A percentile compares a stretch with the other conserved stretches of the same genome.
Evolutionary conservation across 2,329 filamentous ascomycete species (phyloP).

Genomic region (Chaetomium sp.): DNA sequence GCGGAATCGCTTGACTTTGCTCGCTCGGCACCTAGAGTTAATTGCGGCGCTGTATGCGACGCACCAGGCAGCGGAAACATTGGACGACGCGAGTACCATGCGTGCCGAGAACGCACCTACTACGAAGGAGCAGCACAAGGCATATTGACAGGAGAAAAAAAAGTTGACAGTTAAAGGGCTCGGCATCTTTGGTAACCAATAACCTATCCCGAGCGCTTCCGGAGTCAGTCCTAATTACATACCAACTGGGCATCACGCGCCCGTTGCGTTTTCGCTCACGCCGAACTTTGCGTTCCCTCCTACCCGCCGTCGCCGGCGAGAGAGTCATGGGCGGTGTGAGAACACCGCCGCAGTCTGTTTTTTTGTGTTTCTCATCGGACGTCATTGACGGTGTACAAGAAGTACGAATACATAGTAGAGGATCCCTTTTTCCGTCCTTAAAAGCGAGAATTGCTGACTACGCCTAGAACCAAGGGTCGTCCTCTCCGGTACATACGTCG

Average conservation of each 20-base stretch:
- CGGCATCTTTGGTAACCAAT: too few relatives aligned
- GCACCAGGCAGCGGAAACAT: conserved; percentile 7
- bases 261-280: neutral
- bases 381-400: too few relatives aligned
- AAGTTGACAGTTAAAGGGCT: too few relatives aligned
- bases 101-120: too few relatives aligned
- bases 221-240: neutral
- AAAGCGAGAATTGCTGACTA: conserved; percentile 6
- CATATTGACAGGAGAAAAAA: too few relatives aligned
- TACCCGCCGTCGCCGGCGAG: neutral
- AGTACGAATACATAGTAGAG: too few relatives aligned
- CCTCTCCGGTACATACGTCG: neutral
- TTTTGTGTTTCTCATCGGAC: too few relatives aligned
- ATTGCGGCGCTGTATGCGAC: conserved; percentile 4
- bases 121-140: too few relatives aligned
- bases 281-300: neutral
- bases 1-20: too few relatives aligned
- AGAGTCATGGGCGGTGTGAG: conserved; percentile 4
- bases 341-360: neutral
- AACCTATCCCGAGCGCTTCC: neutral
- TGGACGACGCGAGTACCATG: neutral
- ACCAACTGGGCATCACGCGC: neutral
- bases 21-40: too few relatives aligned
- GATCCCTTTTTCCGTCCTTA: too few relatives aligned
- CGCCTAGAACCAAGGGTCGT: neutral